Evolutionary conservation across 345 rosid genomes (phyloP).

Genomic region (Trapa bicornis): DNA sequence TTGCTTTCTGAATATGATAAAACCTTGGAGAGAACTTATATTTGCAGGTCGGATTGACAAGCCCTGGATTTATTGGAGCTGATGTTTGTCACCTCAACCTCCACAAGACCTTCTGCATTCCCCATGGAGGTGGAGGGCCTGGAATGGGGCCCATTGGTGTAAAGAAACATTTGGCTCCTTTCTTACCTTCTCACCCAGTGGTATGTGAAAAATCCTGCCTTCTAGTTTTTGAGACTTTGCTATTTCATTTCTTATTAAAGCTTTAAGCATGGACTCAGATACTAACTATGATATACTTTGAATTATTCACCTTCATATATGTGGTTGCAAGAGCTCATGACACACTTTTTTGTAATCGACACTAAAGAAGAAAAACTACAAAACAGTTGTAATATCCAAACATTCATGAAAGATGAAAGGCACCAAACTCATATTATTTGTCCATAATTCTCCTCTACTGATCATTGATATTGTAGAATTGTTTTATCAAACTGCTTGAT

Average conservation of each 20-base stretch:
- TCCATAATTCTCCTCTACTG: neutral
- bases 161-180: conserved; percentile 92
- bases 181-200: conserved; percentile 96
- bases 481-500: neutral
- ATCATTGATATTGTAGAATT: neutral
- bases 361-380: neutral
- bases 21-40: neutral
- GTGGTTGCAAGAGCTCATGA: no score
- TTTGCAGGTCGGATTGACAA: conserved; percentile 82
- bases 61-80: conserved; percentile 97
- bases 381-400: neutral
- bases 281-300: no score
- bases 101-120: conserved; percentile 97
- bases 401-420: neutral
- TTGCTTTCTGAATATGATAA: neutral
- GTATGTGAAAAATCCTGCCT: conserved; percentile 22
- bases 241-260: no score
- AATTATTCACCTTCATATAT: no score
- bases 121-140: conserved; percentile 99
- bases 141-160: conserved; percentile 99
- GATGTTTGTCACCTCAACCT: conserved; percentile 99
- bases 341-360: neutral
- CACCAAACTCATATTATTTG: neutral
- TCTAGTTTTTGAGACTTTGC: no score
- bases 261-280: no score